These are phyloP conservation scores for Sugiyamaella valdiviana DNA, from an alignment of 805 yeast genomes.

Conservation along the genomic window DNA sequence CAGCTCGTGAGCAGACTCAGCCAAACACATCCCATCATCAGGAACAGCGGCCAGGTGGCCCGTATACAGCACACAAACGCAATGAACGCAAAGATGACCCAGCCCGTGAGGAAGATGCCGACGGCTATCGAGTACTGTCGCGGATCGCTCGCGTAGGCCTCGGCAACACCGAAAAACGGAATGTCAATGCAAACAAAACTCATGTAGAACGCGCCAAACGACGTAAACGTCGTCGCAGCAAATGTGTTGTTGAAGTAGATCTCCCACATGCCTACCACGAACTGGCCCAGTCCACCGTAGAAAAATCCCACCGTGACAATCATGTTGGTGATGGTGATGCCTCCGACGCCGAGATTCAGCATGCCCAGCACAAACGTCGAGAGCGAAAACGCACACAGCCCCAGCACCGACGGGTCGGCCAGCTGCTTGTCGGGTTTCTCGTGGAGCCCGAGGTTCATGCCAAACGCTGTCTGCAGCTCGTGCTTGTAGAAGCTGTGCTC, in stretches of 20 bases:
- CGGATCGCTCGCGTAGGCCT: constrained; percentile 39
- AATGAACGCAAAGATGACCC: constrained; percentile 57
- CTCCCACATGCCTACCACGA: constrained; percentile 61
- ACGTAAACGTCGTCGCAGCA: constrained; percentile 55
- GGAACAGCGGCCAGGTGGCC: constrained; percentile 58
- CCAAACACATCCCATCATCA: constrained; percentile 46
- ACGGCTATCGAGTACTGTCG: constrained; percentile 39
- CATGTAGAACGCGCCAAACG: constrained; percentile 66
- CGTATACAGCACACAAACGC: constrained; percentile 49
- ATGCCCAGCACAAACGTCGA: constrained; percentile 55
- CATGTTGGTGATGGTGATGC: constrained; percentile 97
- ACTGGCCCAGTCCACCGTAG: constrained; percentile 56
- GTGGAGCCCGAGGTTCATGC: constrained; percentile 63
- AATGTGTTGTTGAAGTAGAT: constrained; percentile 55
- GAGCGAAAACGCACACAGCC: constrained; percentile 52
- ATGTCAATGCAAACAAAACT: constrained; percentile 53
- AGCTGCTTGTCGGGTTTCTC: constrained; percentile 50
- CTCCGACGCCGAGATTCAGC: constrained; percentile 65
- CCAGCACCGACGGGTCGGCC: constrained; percentile 61
- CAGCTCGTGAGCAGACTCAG: constrained; percentile 51
- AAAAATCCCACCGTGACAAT: constrained; percentile 56
- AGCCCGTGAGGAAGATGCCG: constrained; percentile 54
- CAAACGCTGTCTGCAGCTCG: constrained; percentile 37
- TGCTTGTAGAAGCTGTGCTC: constrained; percentile 38
- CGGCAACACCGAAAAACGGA: constrained; percentile 51